phyloP scores from a whole-genome alignment of 1,139 yeast species.

The Geotrichum aggregatum region DNA sequence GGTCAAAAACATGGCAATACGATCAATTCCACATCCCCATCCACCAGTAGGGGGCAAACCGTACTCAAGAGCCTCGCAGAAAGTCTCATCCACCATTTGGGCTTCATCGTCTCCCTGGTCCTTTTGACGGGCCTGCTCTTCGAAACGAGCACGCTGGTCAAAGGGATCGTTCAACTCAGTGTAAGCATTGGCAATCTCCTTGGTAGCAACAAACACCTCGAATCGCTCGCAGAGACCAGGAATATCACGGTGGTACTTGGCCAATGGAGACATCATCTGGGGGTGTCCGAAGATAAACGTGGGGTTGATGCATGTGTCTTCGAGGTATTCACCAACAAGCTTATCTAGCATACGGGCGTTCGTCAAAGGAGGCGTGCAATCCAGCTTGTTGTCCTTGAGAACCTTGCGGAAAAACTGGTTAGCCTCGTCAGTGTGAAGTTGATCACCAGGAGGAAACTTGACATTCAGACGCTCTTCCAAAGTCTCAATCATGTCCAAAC shows the following conservation, averaged over 20 bases:
- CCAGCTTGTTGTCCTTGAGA: constrained; percentile 74
- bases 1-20: constrained; percentile 96
- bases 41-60: constrained; percentile 99
- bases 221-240: constrained; percentile 98
- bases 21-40: constrained; percentile 99
- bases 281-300: constrained; percentile 98
- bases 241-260: constrained; percentile 85
- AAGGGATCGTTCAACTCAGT: constrained; percentile 98
- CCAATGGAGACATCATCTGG: constrained; percentile 99
- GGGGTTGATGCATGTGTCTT: constrained; percentile 91
- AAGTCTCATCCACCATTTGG: constrained; percentile 90
- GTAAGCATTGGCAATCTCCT: constrained; percentile 97
- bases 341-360: constrained; percentile 98
- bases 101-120: constrained; percentile 99
- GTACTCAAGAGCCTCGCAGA: constrained; percentile 96
- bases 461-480: constrained; percentile 81
- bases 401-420: constrained; percentile 82
- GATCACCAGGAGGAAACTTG: constrained; percentile 92
- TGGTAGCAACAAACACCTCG: constrained; percentile 97
- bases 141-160: constrained; percentile 94
- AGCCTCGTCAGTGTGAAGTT: constrained; percentile 90
- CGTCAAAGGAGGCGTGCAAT: constrained; percentile 94
- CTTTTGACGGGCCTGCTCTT: constrained; percentile 98
- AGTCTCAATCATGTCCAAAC: constrained; percentile 95
- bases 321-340: constrained; percentile 85